Conservation (phyloP, 108 stramenopile species). For the Mayamaea pseudoterrestris region DNA sequence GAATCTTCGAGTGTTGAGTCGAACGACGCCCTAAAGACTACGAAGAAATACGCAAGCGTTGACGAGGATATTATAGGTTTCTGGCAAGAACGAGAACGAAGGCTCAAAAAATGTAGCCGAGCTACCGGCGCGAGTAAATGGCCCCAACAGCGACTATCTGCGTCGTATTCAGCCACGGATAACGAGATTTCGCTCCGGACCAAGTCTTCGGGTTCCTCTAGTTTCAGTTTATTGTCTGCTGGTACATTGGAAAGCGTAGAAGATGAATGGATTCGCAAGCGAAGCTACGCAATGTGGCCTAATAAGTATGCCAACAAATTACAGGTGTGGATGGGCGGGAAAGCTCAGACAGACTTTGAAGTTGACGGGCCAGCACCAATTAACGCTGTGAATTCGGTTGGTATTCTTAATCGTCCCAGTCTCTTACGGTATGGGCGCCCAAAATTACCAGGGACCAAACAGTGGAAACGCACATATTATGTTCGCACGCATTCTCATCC, state of each 20-base stretch:
- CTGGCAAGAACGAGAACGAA: background rate
- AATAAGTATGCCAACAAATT: background rate
- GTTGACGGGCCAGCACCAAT: background rate
- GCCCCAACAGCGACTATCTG: too few relatives aligned
- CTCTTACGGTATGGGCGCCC: background rate
- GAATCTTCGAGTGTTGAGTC: too few relatives aligned
- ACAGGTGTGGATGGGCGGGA: background rate
- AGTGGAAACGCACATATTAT: conserved; percentile 25
- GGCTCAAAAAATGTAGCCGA: too few relatives aligned
- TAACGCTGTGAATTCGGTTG: conserved; percentile 1
- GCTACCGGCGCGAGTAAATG: too few relatives aligned
- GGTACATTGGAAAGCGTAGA: too few relatives aligned
- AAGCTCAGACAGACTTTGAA: background rate
- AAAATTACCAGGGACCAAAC: background rate
- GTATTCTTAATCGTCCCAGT: background rate
- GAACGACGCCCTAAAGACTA: too few relatives aligned
- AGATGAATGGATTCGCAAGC: background rate
- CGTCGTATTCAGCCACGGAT: background rate
- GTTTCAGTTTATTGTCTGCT: background rate
- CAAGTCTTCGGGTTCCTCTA: background rate
- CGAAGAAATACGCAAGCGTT: too few relatives aligned
- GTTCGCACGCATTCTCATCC: conserved; percentile 38
- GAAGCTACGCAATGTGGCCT: conserved; percentile 2
- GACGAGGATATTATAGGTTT: background rate
- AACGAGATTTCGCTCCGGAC: background rate